Base-by-base conservation (phyloP, 1,139 yeast genomes). In the Kluyveromyces sp. region DNA sequence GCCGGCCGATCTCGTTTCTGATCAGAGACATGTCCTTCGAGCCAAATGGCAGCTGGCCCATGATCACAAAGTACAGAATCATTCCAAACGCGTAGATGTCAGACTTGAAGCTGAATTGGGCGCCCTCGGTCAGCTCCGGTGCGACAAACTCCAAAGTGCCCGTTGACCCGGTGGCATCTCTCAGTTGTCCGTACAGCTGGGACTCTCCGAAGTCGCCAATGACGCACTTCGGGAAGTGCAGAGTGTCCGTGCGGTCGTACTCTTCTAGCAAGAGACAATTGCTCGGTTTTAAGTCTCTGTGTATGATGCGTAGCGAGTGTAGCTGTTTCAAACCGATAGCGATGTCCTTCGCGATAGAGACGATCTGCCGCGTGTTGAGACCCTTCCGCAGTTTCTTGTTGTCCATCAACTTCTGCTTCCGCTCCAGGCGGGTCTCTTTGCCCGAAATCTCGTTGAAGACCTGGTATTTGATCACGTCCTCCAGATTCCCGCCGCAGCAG, bases 201-300 rank as follows among this genome's bases (percentile, higher is more conserved):
- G 94, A 86, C 60, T 88, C 96, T 2, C 96, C 96, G 61, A 88
- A 83, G 64, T 88, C 96, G 32, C 94, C 82, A 9, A 88, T 92
- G 16, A 86, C 69, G 0, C 85, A 76, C 18, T 74, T 75, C 0
- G 95, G 95, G 4, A 82, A 65, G 4, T 47, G 52, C 12, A 36
- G 46, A 37, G 49, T 40, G 29, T 42, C 31, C 16, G 42, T 28
- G 46, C 50, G 44, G 42, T 50, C 54, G 46, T 67, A 70, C 25
- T 58, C 57, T 1, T 64, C 58, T 30, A 80, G 73, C 40, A 87
- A 63, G 26, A 88, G 66, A 61, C 95, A 86, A 54, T 88, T 88
- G 0, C 94, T 83, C 0, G 96, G 95, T 55, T 88, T 88, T 49
- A 88, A 68, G 60, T 88, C 96, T 18, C 96, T 71, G 56, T 88